Evolutionary conservation across 192 early-diverging fungal species (phyloP), one percentile per base, ranked within the genome.

Genomic region (Coemansia furcata): DNA sequence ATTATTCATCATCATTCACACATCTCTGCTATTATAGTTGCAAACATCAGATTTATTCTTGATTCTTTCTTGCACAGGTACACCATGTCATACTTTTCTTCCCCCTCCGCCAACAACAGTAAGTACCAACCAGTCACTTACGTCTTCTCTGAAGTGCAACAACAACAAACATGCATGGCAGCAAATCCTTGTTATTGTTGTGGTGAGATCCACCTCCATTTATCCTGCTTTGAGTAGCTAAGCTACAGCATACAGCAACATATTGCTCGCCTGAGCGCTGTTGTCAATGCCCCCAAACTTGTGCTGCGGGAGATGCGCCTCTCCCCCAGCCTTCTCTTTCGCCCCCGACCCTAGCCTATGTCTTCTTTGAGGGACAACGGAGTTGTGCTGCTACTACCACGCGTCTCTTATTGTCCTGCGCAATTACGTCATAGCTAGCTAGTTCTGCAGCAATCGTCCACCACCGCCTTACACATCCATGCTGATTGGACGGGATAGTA

Each of bases 381-480:
- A 32, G 54, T 30, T 14, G 14, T 33, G 30, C 30, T 55, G 54
- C 54, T 55, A 55, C 54, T 55, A 55, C 54, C 54, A 55, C 54
- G 54, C 54, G 54, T 55, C 54, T 33, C 30, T 23, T 15, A 32
- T 55, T 55, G 26, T 55, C 30, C 29, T 55, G 54, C 54, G 7
- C 54, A 55, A 55, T 15, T 55, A 55, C 54, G 54, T 55, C 54
- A 55, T 55, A 55, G 54, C 54, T 35, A 33, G 54, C 54, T 0
- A 55, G 30, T 32, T 35, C 17, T 55, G 54, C 54, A 55, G 54
- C 54, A 55, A 55, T 55, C 54, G 54, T 52, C 50, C 23, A 26
- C 44, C 44, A n/a, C 44, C 44, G 12, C 54, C 54, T 15, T 30
- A 12, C 30, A 32, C 30, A 11, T 55, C 30, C 54, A 55, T 15